Conservation (phyloP, 345 rosid genomes). For the Eucalyptus erythrocorys region DNA sequence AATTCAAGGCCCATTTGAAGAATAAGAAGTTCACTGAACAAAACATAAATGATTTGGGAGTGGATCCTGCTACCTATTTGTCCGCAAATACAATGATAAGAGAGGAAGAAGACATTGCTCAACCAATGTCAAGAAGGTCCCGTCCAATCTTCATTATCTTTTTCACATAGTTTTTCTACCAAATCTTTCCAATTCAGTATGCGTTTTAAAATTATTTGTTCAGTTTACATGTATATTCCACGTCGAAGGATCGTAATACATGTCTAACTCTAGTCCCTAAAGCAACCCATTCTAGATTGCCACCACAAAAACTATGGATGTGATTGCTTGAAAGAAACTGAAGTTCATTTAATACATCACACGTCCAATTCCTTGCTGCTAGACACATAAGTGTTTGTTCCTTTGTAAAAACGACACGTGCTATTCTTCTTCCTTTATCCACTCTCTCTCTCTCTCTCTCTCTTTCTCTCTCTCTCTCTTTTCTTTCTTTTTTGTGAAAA, state of each 20-base stretch:
- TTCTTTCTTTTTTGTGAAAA: no score
- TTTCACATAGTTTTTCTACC: no score
- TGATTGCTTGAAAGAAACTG: no score
- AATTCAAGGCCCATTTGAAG: no score
- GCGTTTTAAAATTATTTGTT: neutral
- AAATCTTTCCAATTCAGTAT: neutral
- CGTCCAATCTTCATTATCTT: neutral
- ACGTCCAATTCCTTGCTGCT: no score
- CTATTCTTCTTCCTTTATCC: neutral
- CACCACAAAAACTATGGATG: neutral
- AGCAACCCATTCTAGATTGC: neutral
- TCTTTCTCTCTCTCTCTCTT: neutral
- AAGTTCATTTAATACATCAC: no score
- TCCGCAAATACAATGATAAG: neutral
- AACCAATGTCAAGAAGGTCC: neutral
- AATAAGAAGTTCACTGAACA: no score
- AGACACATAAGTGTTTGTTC: no score
- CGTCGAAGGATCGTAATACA: neutral
- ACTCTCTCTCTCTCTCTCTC: accelerated
- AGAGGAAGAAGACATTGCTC: neutral
- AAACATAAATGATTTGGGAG: no score
- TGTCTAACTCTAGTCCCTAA: no score
- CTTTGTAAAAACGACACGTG: no score
- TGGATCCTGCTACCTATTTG: neutral
- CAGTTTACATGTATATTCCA: no score